Evolutionary conservation across 192 early-diverging fungal species (phyloP), one percentile per base, ranked within the genome.

Genomic region (Diversispora epigaea): DNA sequence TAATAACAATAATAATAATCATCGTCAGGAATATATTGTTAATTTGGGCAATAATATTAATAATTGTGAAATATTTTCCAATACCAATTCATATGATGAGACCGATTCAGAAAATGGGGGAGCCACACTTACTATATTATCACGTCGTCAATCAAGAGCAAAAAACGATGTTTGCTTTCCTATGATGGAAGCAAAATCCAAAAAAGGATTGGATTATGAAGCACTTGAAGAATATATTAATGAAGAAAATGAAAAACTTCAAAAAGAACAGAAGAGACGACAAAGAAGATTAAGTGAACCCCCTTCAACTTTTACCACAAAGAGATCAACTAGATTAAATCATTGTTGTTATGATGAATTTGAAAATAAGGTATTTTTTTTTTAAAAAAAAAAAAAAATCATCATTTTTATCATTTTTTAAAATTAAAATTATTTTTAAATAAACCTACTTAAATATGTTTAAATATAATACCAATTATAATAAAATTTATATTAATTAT

Each of bases 121-220:
- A 32, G 25, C 25, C 5, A 40, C 73, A 44, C 9, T 19, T n/a
- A 75, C 47, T 32, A 41, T 8, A 6, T 40, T 46, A 19, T 44
- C 32, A 3, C 55, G 41, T 46, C 32, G 55, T 44, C 25, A 21
- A n/a, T 44, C 17, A 43, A 63, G 60, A n/a, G 21, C 15, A 49
- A 19, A 62, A 4, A 60, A 15, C 21, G 73, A 75, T 64, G 73
- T 64, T 19, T 75, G 73, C 19, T 75, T 75, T 55, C 73, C 73
- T 49, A 75, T 58, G 57, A 40, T 39, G 14, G 73, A 75, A 45
- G 25, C 43, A 3, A 44, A 68, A 55, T 71, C n/a, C 43, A 72
- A 75, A 66, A 56, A 60, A 60, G 49, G 55, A 3, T 75, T 83
- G 32, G 82, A 83, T 66, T 83, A 79, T n/a, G 82, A 77, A 22